Evolutionary conservation across 2,329 filamentous ascomycete genomes (phyloP).

Genomic region (Aureobasidium namibiae): DNA sequence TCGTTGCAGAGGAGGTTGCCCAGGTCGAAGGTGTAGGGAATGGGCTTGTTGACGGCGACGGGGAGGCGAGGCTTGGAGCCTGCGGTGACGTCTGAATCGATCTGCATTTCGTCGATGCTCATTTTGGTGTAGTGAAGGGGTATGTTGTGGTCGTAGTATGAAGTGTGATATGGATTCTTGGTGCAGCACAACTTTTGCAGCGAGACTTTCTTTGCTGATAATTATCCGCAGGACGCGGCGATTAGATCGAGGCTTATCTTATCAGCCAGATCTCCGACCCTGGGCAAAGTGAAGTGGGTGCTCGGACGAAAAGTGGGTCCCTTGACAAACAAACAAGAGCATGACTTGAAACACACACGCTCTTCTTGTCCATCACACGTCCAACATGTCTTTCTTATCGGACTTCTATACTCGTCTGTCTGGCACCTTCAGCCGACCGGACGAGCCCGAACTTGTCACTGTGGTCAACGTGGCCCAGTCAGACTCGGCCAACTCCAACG

Average conservation of each 20-base stretch:
- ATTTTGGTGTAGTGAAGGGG: not conserved
- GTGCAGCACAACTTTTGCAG: no score
- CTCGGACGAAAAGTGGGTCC: not conserved
- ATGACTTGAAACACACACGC: not conserved
- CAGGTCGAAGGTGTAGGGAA: slow-evolving; percentile 86
- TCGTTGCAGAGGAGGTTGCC: slow-evolving; percentile 80
- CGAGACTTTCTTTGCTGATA: no score
- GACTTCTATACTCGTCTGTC: not conserved
- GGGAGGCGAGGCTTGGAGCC: slow-evolving; percentile 14
- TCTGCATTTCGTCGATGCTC: slow-evolving; percentile 14
- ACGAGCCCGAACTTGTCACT: not conserved
- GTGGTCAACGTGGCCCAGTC: not conserved
- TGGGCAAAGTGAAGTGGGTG: not conserved
- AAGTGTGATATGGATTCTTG: not conserved
- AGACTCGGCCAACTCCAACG: not conserved
- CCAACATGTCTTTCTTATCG: not conserved
- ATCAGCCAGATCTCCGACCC: not conserved
- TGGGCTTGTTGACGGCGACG: slow-evolving; percentile 55
- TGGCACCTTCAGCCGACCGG: not conserved
- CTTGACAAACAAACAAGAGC: not conserved
- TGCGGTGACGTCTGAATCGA: slow-evolving; percentile 10
- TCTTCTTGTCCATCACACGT: not conserved
- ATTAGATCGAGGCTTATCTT: not conserved
- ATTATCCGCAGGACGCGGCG: not conserved
- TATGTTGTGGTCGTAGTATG: not conserved